A percentile compares a stretch with the other conserved stretches of the same genome.
These are phyloP conservation scores for Aspergillus ruber DNA, from an alignment of 2,329 filamentous ascomycete species.

Conservation along the genomic window DNA sequence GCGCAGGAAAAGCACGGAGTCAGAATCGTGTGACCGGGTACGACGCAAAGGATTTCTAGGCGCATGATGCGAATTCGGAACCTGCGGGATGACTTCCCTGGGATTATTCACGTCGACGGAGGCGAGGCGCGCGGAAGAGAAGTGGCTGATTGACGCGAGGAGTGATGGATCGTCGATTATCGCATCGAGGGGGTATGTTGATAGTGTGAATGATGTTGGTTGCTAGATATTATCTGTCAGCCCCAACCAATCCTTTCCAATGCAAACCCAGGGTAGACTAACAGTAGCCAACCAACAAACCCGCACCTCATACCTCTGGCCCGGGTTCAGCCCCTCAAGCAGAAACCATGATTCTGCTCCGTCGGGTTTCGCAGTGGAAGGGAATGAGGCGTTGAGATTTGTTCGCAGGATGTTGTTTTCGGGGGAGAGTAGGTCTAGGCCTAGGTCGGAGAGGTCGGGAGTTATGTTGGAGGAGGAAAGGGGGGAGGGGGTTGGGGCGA, in stretches of 20 bases:
- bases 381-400: conserved; percentile 62
- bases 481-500: conserved; percentile 56
- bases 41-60: conserved; percentile 9
- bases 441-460: conserved; percentile 51
- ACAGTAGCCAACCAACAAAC: conserved; percentile 93
- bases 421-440: conserved; percentile 60
- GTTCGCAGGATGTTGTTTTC: conserved; percentile 53
- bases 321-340: conserved; percentile 61
- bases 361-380: conserved; percentile 40
- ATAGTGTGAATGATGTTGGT: conserved; percentile 72
- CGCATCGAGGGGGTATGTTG: conserved; percentile 55
- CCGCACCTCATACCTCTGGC: conserved; percentile 80
- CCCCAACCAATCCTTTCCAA: conserved; percentile 7
- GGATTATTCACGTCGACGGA: conserved; percentile 14
- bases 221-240: conserved; percentile 50
- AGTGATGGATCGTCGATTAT: conserved; percentile 60
- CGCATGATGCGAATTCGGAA: conserved; percentile 1
- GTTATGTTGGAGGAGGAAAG: conserved; percentile 52
- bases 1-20: conserved; percentile 63
- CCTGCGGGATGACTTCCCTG: conserved; percentile 1
- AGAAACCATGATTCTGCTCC: conserved; percentile 72
- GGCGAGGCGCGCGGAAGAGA: conserved; percentile 49
- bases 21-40: conserved; percentile 7
- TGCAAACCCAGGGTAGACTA: conserved; percentile 31
- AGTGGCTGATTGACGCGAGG: conserved; percentile 58